Base-by-base conservation (phyloP, 1,284 basidiomycete genomes). In the Leccinum pachyderme region DNA sequence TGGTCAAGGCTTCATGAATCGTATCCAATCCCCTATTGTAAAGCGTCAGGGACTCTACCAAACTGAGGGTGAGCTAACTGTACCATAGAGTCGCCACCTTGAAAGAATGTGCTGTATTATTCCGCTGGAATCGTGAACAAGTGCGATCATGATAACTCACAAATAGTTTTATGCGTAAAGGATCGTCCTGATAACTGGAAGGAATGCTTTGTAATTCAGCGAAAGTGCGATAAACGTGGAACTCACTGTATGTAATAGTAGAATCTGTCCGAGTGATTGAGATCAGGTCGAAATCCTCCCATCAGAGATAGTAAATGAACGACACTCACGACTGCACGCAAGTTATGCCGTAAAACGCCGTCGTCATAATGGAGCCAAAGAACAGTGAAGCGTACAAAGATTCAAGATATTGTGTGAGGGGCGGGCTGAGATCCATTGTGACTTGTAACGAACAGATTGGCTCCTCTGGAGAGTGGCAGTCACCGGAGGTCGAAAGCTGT, bases 281-380 rank as follows among this genome's bases (percentile, higher is more conserved):
- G 4, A 47, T 31, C 8, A 13, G 25, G 8, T 25, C 18, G 18
- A 18, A 18, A 5, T 39, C 37, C 5, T 47, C 46, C 6, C 22
- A n/a, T 8, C 4, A 6, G 29, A 29, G 2, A 47, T 22, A 24
- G 2, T 2, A 13, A 28, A 25, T 15, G 25, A 41, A 27, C 6
- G 15, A 9, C n/a, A 41, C 52, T 52, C 52, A 53, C 48, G 35
- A 39, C 37, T 52, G 52, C 48, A 49, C n/a, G 35, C 48, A 49
- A 22, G 27, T 13, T 11, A 49, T 37, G 15, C 48, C 35, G 4
- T 52, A 53, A 7, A 31, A 27, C 5, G 35, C n/a, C 1, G 51
- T 53, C 4, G 37, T 25, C 29, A 43, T 5, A 25, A 43, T 13
- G 4, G 37, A 5, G 13, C 24, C 18, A 39, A 53, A 41, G 37